Evolutionary conservation across 2,329 filamentous ascomycete species (phyloP).

Genomic region (Colletotrichum chrysophilum): DNA sequence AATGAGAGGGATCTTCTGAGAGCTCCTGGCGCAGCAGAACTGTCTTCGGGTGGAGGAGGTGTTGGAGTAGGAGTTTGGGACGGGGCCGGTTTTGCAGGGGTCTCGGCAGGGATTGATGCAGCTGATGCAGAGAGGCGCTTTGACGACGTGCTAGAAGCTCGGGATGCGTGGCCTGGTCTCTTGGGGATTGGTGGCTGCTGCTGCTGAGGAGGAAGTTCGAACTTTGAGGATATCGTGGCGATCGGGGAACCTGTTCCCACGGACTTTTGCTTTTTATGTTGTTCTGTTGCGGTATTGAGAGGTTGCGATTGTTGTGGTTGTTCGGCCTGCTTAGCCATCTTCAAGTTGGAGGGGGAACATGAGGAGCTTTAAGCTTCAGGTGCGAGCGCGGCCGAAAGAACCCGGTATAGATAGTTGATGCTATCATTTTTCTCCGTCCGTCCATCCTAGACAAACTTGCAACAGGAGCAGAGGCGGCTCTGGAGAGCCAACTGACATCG

Average conservation of each 20-base stretch:
- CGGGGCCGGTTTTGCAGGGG: neutral
- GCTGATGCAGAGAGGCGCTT: constrained; percentile 8
- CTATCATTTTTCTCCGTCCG: neutral
- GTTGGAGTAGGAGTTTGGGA: neutral
- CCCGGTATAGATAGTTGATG: constrained; percentile 10
- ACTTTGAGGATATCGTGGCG: constrained; percentile 1
- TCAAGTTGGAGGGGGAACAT: constrained; percentile 5
- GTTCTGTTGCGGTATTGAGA: neutral
- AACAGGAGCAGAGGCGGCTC: neutral
- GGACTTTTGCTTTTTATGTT: neutral
- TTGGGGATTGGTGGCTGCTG: constrained; percentile 1
- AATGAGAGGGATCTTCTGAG: constrained; percentile 18
- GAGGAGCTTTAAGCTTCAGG: constrained; percentile 13
- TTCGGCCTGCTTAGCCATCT: constrained; percentile 3
- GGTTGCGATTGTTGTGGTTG: neutral
- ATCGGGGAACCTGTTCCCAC: constrained; percentile 8
- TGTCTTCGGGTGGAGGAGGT: neutral
- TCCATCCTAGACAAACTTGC: neutral
- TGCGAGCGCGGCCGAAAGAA: neutral
- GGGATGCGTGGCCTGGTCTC: neutral
- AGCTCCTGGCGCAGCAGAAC: constrained; percentile 5
- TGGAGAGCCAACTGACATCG: neutral
- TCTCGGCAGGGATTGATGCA: neutral
- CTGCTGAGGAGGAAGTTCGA: neutral
- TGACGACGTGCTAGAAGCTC: constrained; percentile 8